Percentiles rank a stretch among this genome's conserved stretches.
Evolutionary conservation across 768 basidiomycete genomes (phyloP).

Genomic region (Candolleomyces eurysporus): DNA sequence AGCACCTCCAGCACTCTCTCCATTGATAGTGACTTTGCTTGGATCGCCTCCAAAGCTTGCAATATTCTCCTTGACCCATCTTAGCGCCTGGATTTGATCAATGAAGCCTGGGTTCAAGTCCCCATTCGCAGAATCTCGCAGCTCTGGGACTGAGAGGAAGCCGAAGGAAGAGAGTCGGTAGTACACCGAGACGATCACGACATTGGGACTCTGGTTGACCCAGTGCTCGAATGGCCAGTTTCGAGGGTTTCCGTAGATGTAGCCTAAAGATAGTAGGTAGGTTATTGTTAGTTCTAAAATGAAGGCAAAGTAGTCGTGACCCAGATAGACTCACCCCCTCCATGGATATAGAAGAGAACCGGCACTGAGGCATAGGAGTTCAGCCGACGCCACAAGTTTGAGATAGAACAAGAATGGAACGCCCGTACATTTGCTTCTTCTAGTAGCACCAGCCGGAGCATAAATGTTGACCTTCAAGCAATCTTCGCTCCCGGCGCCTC

Average conservation of each 20-base stretch:
- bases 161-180: slow-evolving; percentile 65
- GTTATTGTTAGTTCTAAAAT: background rate
- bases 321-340: slow-evolving; percentile 33
- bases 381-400: background rate
- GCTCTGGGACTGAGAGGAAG: slow-evolving; percentile 53
- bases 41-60: slow-evolving; percentile 64
- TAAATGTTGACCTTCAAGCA: slow-evolving; percentile 70
- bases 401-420: background rate
- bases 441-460: slow-evolving; percentile 45
- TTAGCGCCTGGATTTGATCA: slow-evolving; percentile 61
- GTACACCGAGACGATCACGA: slow-evolving; percentile 65
- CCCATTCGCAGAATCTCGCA: slow-evolving; percentile 35
- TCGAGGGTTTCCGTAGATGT: slow-evolving; percentile 56
- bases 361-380: slow-evolving; percentile 29
- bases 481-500: slow-evolving; percentile 66
- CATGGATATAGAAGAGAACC: slow-evolving; percentile 49
- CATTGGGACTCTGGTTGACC: slow-evolving; percentile 60
- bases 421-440: slow-evolving; percentile 44
- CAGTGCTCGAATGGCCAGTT: slow-evolving; percentile 69
- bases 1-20: slow-evolving; percentile 57
- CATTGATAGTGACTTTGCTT: slow-evolving; percentile 54
- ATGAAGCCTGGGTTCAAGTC: slow-evolving; percentile 54
- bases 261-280: slow-evolving; percentile 33
- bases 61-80: slow-evolving; percentile 66
- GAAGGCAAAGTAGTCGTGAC: background rate